Evolutionary conservation across 805 yeast genomes (phyloP).

Genomic region (Yarrowia hollandica): DNA sequence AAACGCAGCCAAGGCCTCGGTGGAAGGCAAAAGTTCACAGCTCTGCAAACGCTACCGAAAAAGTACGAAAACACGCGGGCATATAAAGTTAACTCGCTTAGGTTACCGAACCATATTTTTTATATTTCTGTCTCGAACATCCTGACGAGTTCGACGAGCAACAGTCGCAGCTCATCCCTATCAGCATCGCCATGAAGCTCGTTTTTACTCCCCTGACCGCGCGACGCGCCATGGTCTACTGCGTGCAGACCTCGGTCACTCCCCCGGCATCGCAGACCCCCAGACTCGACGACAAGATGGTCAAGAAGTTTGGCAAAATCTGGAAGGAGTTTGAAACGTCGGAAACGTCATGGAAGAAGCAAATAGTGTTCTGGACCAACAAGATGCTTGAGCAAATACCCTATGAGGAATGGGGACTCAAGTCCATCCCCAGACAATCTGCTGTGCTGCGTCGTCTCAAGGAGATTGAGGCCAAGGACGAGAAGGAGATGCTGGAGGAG

Average conservation of each 20-base stretch:
- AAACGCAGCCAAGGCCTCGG: too few species aligned
- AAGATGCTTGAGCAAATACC: conserved; percentile 62
- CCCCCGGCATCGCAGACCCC: conserved; percentile 43
- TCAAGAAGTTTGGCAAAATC: conserved; percentile 51
- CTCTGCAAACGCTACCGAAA: not conserved
- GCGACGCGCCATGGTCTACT: conserved; percentile 60
- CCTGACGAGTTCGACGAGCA: not conserved
- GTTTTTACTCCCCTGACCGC: conserved; percentile 72
- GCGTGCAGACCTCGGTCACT: conserved; percentile 53
- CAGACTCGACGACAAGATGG: conserved; percentile 47
- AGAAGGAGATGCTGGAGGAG: conserved; percentile 30
- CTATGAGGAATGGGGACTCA: conserved; percentile 75
- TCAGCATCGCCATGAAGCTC: conserved; percentile 50
- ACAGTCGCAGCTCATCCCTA: not conserved
- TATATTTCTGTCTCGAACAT: not conserved
- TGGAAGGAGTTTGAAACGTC: conserved; percentile 68
- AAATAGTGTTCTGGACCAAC: conserved; percentile 56
- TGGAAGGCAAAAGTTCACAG: too few species aligned
- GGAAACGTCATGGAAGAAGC: conserved; percentile 55
- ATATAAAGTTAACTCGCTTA: conserved; percentile 9
- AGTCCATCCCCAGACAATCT: conserved; percentile 70
- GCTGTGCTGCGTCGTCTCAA: conserved; percentile 55
- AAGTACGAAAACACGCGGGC: not conserved
- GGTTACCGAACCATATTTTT: not conserved
- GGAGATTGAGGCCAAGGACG: conserved; percentile 35